Conservation (phyloP, 2,329 filamentous ascomycete genomes). For the Aureobasidium namibiae region DNA sequence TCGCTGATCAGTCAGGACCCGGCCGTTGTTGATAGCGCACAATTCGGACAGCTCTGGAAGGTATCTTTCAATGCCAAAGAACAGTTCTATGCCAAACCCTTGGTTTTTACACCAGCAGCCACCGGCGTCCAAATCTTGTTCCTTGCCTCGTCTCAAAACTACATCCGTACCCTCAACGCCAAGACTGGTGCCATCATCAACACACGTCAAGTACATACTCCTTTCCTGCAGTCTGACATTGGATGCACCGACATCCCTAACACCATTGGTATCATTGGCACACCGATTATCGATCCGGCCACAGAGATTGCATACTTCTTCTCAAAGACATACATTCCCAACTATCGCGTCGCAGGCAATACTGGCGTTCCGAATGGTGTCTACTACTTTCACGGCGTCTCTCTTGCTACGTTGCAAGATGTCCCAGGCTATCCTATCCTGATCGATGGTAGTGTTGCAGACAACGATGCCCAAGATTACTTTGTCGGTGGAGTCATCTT, state of each 20-base stretch:
- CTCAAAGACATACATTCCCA: neutral
- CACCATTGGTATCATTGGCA: slow-evolving; percentile 37
- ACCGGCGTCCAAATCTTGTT: slow-evolving; percentile 24
- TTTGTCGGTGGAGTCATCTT: neutral
- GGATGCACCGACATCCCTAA: slow-evolving; percentile 43
- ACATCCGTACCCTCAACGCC: slow-evolving; percentile 34
- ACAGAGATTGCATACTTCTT: neutral
- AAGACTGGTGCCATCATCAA: slow-evolving; percentile 33
- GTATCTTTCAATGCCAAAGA: neutral
- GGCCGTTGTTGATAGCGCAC: neutral
- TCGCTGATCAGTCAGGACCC: neutral
- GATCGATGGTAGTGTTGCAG: neutral
- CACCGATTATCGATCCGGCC: slow-evolving; percentile 12
- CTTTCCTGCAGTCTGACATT: slow-evolving; percentile 43
- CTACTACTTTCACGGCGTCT: neutral
- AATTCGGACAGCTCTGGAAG: neutral
- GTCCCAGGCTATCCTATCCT: neutral
- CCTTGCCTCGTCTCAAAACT: slow-evolving; percentile 32
- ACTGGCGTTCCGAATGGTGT: neutral
- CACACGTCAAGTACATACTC: slow-evolving; percentile 34
- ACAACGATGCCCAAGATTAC: neutral
- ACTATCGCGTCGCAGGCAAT: neutral
- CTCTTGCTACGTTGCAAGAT: neutral
- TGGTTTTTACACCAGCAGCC: neutral
- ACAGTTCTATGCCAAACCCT: neutral